A percentile compares a stretch with the other conserved stretches of the same genome.
Conservation (phyloP, 2,329 filamentous ascomycete genomes). For the Coniosporium tulheliwenetii region DNA sequence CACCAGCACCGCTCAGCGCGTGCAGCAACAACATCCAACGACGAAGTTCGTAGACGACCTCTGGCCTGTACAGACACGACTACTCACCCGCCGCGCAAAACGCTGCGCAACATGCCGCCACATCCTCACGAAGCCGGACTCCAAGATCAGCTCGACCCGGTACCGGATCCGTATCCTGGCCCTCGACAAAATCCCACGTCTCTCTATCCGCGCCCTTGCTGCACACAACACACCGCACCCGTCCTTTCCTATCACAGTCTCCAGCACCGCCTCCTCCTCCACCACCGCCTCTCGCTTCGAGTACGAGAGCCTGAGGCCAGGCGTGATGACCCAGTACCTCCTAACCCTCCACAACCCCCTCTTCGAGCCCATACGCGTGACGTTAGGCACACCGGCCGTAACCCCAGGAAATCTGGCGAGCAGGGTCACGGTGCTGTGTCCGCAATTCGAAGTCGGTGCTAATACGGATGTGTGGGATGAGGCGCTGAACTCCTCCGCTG, state of each 20-base stretch:
- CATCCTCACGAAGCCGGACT: slow-evolving; percentile 87
- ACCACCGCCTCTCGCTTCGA: slow-evolving; percentile 16
- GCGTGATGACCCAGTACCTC: slow-evolving; percentile 56
- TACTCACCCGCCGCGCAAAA: slow-evolving; percentile 86
- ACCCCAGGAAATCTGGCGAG: slow-evolving; percentile 65
- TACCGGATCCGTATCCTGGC: slow-evolving; percentile 90
- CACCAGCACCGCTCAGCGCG: slow-evolving; percentile 34
- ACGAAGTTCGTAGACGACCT: slow-evolving; percentile 56
- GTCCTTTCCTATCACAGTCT: slow-evolving; percentile 41
- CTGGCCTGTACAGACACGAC: slow-evolving; percentile 64
- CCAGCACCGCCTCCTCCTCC: slow-evolving; percentile 18
- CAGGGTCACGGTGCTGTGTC: slow-evolving; percentile 82
- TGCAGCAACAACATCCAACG: slow-evolving; percentile 29
- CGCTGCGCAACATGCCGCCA: slow-evolving; percentile 85
- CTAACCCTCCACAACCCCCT: slow-evolving; percentile 87
- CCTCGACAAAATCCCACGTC: slow-evolving; percentile 65
- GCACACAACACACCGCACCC: slow-evolving; percentile 20
- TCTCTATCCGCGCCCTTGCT: slow-evolving; percentile 52
- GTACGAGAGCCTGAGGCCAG: slow-evolving; percentile 31
- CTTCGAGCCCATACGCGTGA: slow-evolving; percentile 79
- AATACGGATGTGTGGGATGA: slow-evolving; percentile 95
- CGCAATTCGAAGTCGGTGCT: slow-evolving; percentile 83
- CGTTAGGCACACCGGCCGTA: slow-evolving; percentile 65
- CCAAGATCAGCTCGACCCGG: slow-evolving; percentile 73
- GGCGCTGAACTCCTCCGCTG: slow-evolving; percentile 40